Conservation (phyloP, 2,329 filamentous ascomycete genomes). For the Fusarium brevicatenulatum region DNA sequence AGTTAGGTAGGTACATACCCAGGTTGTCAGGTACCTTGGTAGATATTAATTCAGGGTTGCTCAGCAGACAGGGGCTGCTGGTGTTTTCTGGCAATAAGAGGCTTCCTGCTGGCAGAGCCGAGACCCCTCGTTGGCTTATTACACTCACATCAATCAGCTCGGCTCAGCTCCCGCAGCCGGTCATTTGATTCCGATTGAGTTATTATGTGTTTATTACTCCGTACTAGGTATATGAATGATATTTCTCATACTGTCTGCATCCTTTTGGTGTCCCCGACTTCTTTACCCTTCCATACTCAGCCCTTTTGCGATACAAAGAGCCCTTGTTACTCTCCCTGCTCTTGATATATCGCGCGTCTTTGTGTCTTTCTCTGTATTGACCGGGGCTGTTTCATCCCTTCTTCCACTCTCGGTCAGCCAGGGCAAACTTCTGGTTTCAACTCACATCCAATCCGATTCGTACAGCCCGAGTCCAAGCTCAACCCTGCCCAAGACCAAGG, state of each 20-base stretch:
- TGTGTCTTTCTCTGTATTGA: background rate
- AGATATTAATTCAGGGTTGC: background rate
- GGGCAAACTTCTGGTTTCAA: background rate
- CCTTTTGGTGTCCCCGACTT: background rate
- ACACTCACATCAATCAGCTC: background rate
- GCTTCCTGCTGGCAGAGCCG: constrained; percentile 8
- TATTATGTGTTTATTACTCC: background rate
- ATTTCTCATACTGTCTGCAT: background rate
- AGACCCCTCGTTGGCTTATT: background rate
- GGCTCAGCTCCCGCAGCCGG: background rate
- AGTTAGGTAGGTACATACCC: background rate
- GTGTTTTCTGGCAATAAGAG: constrained; percentile 10
- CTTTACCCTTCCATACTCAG: background rate
- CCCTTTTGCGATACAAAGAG: constrained; percentile 2
- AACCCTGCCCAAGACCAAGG: background rate
- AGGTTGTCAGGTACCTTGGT: background rate
- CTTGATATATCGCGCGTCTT: background rate
- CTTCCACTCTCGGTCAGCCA: background rate
- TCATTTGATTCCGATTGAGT: background rate
- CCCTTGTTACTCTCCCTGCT: background rate
- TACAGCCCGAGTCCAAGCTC: background rate
- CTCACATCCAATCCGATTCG: background rate
- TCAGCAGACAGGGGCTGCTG: background rate
- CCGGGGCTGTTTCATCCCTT: background rate
- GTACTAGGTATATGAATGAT: background rate